Conservation (phyloP, 805 yeast genomes). For the Wickerhamiella allomyrinae region DNA sequence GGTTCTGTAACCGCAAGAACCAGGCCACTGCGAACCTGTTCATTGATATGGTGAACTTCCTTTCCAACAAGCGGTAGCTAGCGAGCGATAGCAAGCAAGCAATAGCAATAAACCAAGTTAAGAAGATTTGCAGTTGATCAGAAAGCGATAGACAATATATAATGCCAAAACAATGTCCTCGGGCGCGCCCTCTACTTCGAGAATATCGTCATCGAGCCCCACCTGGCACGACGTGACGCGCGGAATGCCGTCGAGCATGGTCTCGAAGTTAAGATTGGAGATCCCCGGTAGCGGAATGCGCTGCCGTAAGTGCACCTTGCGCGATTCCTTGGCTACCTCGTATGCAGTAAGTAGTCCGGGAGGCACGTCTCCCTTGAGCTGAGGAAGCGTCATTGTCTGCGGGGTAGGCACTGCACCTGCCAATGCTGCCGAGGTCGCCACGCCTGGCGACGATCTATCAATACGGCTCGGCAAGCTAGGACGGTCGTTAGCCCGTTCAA, state of each 20-base stretch:
- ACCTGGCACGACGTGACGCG: slow-evolving; percentile 11
- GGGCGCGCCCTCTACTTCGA: slow-evolving; percentile 37
- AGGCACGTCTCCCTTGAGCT: slow-evolving; percentile 2
- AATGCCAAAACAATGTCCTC: slow-evolving; percentile 33
- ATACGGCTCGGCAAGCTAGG: neutral
- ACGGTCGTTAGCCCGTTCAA: neutral
- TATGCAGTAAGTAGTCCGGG: slow-evolving; percentile 14
- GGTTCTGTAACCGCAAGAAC: slow-evolving; percentile 40
- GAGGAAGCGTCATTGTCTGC: slow-evolving; percentile 3
- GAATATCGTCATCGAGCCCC: slow-evolving; percentile 21
- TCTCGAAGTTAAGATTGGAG: neutral
- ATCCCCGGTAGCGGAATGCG: slow-evolving; percentile 10
- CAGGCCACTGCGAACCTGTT: slow-evolving; percentile 44
- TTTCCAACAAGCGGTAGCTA: slow-evolving; percentile 30
- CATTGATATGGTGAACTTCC: slow-evolving; percentile 72
- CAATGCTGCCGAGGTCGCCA: neutral
- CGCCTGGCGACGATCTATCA: neutral
- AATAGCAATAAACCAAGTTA: neutral
- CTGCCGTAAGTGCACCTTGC: slow-evolving; percentile 11
- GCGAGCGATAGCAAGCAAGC: neutral
- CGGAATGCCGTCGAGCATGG: slow-evolving; percentile 10
- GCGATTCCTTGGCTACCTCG: slow-evolving; percentile 16
- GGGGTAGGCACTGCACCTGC: neutral
- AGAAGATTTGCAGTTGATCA: neutral
- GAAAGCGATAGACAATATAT: slow-evolving; percentile 11